Percentiles rank a stretch among this genome's conserved stretches.
Evolutionary conservation across 495 filamentous ascomycete genomes (phyloP).

Genomic region (Penicillium silybi): DNA sequence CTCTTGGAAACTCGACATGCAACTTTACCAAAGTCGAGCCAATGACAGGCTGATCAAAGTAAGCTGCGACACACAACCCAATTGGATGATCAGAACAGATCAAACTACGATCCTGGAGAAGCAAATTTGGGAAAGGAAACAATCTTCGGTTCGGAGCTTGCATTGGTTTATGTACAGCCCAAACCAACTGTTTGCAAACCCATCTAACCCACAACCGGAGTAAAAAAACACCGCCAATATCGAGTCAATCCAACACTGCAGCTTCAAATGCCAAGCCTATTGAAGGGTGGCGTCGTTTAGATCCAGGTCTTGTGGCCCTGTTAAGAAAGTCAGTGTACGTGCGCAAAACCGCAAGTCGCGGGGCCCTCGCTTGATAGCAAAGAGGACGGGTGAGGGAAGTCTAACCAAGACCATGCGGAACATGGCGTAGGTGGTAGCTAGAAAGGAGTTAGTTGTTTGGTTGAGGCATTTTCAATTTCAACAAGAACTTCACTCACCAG

Average conservation of each 20-base stretch:
- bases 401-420: conserved; percentile 56
- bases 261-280: conserved; percentile 5
- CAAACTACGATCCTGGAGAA: not conserved
- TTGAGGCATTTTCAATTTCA: conserved; percentile 30
- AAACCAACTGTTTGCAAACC: conserved; percentile 29
- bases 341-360: not conserved
- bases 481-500: conserved; percentile 42
- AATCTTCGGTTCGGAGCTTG: conserved; percentile 34
- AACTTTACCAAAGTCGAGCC: not conserved
- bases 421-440: conserved; percentile 54
- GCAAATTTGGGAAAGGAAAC: conserved; percentile 12
- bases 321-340: conserved; percentile 24
- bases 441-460: conserved; percentile 19
- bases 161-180: conserved; percentile 46
- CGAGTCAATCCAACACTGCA: conserved; percentile 15
- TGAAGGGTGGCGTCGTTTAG: conserved; percentile 20
- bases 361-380: not conserved
- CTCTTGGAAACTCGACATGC: not conserved
- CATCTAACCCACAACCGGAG: conserved; percentile 29
- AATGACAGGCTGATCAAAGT: conserved; percentile 1
- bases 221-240: conserved; percentile 42
- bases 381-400: conserved; percentile 1
- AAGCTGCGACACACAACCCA: not conserved
- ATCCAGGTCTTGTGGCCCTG: conserved; percentile 90
- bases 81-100: not conserved